Percentiles rank a stretch among this genome's conserved stretches.
Conservation (phyloP, 2,329 filamentous ascomycete species). For the Lasiodiplodia sp. region DNA sequence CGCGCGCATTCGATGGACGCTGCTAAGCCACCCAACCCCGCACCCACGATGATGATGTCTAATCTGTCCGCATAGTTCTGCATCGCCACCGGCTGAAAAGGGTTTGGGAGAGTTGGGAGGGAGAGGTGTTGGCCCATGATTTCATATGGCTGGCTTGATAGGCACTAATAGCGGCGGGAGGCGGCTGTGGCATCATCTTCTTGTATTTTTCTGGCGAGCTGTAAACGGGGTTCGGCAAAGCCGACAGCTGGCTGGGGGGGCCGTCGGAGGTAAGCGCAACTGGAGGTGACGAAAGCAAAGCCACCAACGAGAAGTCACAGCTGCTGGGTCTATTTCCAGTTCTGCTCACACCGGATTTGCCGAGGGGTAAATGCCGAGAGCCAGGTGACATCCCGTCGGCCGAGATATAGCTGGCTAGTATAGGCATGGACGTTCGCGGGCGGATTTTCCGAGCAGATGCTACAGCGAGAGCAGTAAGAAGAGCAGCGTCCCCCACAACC, state of each 20-base stretch:
- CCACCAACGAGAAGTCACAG: slow-evolving; percentile 7
- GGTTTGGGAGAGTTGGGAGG: slow-evolving; percentile 3
- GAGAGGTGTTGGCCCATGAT: slow-evolving; percentile 10
- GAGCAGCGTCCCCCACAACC: slow-evolving; percentile 3
- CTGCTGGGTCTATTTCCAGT: background rate
- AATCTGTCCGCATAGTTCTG: background rate
- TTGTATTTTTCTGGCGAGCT: background rate
- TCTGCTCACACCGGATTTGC: slow-evolving; percentile 2
- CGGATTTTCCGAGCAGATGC: slow-evolving; percentile 5
- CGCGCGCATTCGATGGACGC: slow-evolving; percentile 53
- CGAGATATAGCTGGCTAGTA: too few relatives aligned
- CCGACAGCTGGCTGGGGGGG: background rate
- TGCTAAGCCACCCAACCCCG: slow-evolving; percentile 53
- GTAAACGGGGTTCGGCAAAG: slow-evolving; percentile 4
- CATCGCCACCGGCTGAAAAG: background rate
- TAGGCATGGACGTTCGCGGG: background rate
- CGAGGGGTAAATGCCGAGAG: background rate
- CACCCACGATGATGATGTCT: slow-evolving; percentile 42
- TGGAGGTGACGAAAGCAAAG: background rate
- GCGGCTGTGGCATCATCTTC: slow-evolving; percentile 2
- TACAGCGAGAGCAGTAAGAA: background rate
- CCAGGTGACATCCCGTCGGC: background rate
- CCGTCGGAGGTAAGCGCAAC: background rate
- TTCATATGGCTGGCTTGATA: background rate
- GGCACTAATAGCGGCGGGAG: background rate